Evolutionary conservation across 2,329 filamentous ascomycete species (phyloP).

Genomic region (Fusarium sp.): DNA sequence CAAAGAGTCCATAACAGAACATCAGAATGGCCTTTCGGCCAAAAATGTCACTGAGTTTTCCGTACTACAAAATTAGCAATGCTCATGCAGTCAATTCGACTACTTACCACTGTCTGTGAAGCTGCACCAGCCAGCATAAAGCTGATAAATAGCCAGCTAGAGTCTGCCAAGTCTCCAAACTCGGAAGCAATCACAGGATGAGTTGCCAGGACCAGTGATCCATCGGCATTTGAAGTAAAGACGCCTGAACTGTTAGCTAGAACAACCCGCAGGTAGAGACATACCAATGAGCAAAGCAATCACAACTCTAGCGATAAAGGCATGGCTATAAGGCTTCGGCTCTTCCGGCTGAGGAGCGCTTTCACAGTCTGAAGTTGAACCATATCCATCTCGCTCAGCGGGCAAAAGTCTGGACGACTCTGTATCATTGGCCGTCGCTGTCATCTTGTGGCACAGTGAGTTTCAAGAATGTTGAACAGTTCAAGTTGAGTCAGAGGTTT

Average conservation of each 20-base stretch:
- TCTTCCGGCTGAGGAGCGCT: neutral
- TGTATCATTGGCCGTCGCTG: neutral
- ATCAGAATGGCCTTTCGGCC: conserved; percentile 43
- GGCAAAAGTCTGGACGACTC: conserved; percentile 22
- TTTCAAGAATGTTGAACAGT: neutral
- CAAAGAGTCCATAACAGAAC: conserved; percentile 45
- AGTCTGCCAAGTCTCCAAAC: conserved; percentile 67
- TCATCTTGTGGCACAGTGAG: neutral
- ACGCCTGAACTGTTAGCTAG: conserved; percentile 50
- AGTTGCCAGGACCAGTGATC: conserved; percentile 74
- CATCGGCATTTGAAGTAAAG: conserved; percentile 75
- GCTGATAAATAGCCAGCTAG: conserved; percentile 55
- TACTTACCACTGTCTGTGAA: conserved; percentile 56
- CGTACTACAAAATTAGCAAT: conserved; percentile 36
- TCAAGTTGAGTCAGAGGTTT: neutral
- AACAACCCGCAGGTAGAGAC: neutral
- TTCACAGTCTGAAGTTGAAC: conserved; percentile 18
- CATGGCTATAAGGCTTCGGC: conserved; percentile 25
- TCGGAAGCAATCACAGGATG: conserved; percentile 72
- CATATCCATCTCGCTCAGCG: conserved; percentile 7
- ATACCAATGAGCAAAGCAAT: conserved; percentile 32
- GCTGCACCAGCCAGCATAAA: conserved; percentile 49
- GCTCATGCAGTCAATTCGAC: neutral
- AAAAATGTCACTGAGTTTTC: conserved; percentile 47
- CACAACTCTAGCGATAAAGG: conserved; percentile 32